Evolutionary conservation across 1,139 yeast species (phyloP), one percentile per base, ranked within the genome.

Genomic region (Diutina mesorugosa): DNA sequence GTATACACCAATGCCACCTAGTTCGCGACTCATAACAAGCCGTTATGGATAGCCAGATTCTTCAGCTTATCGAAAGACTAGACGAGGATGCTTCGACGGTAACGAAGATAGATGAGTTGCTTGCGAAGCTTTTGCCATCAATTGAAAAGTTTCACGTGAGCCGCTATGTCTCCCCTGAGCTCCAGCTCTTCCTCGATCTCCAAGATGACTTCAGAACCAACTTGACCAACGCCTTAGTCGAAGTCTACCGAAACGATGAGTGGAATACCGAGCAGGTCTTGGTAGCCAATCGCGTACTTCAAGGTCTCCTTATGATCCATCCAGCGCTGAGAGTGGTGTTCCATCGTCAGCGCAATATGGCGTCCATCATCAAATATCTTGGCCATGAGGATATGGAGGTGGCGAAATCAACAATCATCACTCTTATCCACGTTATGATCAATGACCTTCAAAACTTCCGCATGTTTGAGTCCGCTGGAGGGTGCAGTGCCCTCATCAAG

Each of bases 271-370:
- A 14, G n/a, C 30, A 21, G 16, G 45, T 60, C 32, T 47, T 69
- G 2, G 61, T 70, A 21, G 67, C 70, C 56, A 73, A 83, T 58
- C 74, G 77, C 51, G 68, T 80, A 2, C 67, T 85, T 6, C 89
- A 85, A 61, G 95, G 93, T 0, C 66, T 82, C 9, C 70, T 87
- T 29, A 69, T 87, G 56, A 59, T 86, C 8, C 95, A 87, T 64
- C 78, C 85, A 2, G 70, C 70, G 1, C 81, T 87, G 21, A 69
- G 90, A 54, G 62, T 67, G 14, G 60, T 81, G 3, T 83, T 85
- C 60, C 65, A 68, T 51, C 61, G 71, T 46, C 57, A 62, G 4
- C 57, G 59, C n/a, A 71, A 71, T 55, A 74, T 76, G 77, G 60
- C 61, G 12, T 58, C 68, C 45, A 59, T 76, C 6, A 60, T 76